Evolutionary conservation across 768 basidiomycete species (phyloP).

Genomic region (Kwoniella newhampshirensis): DNA sequence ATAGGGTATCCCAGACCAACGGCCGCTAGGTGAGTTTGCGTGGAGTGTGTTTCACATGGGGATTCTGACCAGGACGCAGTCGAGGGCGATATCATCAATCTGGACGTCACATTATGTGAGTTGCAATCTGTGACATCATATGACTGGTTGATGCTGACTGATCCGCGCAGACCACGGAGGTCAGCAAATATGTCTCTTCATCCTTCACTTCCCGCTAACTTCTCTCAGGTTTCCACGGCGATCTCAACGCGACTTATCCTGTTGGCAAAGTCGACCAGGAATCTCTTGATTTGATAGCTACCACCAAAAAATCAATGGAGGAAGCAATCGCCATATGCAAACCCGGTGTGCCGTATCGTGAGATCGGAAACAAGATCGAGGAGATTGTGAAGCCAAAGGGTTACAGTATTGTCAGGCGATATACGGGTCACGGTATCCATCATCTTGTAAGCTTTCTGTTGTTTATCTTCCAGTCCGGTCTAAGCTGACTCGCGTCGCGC

Average conservation of each 20-base stretch:
- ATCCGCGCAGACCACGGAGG: slow-evolving; percentile 37
- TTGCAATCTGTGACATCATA: neutral
- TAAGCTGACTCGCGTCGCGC: neutral
- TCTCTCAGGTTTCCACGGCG: slow-evolving; percentile 73
- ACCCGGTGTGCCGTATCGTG: slow-evolving; percentile 72
- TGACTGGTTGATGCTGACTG: neutral
- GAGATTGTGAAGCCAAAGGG: slow-evolving; percentile 76
- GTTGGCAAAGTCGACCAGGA: slow-evolving; percentile 64
- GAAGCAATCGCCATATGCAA: slow-evolving; percentile 90
- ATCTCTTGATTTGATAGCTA: slow-evolving; percentile 74
- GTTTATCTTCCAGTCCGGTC: neutral
- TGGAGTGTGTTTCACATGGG: neutral
- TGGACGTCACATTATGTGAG: slow-evolving; percentile 59
- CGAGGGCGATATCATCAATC: slow-evolving; percentile 95
- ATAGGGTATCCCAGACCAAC: slow-evolving; percentile 79
- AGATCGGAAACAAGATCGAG: slow-evolving; percentile 60
- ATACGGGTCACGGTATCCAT: slow-evolving; percentile 88
- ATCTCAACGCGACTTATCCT: slow-evolving; percentile 90
- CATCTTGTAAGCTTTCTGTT: slow-evolving; percentile 53
- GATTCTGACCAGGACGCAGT: slow-evolving; percentile 47
- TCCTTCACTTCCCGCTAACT: neutral
- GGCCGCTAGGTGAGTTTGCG: slow-evolving; percentile 28
- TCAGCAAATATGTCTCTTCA: slow-evolving; percentile 10
- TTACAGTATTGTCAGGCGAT: slow-evolving; percentile 87
- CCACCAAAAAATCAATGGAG: slow-evolving; percentile 78